These are phyloP conservation scores for Apiospora hydei DNA, from an alignment of 2,329 filamentous ascomycete species.

Conservation along the genomic window DNA sequence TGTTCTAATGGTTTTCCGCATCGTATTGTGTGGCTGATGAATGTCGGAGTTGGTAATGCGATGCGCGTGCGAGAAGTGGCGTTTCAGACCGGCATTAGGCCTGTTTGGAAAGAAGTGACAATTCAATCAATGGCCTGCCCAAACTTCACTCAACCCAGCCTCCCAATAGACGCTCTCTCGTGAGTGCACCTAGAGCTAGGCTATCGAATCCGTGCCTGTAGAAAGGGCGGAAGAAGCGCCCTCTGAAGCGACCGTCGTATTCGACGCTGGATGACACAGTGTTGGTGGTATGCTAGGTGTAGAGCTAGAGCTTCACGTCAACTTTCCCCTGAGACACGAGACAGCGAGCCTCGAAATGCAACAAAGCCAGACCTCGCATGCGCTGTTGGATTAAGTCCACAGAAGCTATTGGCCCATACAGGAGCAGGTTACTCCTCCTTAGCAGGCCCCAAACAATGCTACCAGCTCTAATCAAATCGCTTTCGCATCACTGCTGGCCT, in stretches of 20 bases:
- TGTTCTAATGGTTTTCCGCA: background rate
- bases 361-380: background rate
- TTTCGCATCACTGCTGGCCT: background rate
- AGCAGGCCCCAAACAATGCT: background rate
- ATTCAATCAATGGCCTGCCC: background rate
- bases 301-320: background rate
- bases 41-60: background rate
- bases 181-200: background rate
- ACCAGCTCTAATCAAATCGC: background rate
- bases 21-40: background rate
- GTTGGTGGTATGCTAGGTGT: background rate
- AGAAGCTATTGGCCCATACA: background rate
- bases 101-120: slow-evolving; percentile 3
- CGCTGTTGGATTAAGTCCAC: background rate
- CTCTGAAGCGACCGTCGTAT: background rate
- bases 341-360: background rate
- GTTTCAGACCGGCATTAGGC: slow-evolving; percentile 11
- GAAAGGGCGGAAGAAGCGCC: background rate
- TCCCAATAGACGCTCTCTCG: background rate
- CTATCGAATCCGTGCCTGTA: background rate
- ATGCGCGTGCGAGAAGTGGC: background rate
- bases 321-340: background rate
- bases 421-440: no score
- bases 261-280: background rate
- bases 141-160: background rate